Conservation (phyloP, 345 rosid species). For the Citrus hindsii region DNA sequence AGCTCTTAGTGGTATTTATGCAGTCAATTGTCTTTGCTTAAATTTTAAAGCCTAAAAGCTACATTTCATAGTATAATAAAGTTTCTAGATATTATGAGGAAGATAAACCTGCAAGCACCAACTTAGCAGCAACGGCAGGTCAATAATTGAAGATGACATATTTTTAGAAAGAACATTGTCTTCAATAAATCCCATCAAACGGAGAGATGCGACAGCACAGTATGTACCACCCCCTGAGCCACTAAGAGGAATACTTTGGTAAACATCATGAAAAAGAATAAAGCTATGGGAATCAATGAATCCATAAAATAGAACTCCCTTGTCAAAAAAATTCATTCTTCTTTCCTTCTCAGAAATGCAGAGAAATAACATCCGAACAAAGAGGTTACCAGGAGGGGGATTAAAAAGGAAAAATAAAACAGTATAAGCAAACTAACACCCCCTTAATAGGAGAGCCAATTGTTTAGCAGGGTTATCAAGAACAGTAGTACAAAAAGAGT, state of each 20-base stretch:
- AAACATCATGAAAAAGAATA: constrained; percentile 21
- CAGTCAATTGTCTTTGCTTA: not conserved
- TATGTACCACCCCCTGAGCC: constrained; percentile 91
- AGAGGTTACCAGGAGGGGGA: not conserved
- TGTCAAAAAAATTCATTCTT: not conserved
- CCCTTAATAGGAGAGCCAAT: not conserved
- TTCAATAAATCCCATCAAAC: constrained; percentile 75
- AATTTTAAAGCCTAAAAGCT: not conserved
- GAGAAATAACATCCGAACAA: not conserved
- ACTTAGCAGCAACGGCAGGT: constrained; percentile 51
- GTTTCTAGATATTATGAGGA: constrained; percentile 10
- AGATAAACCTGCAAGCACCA: constrained; percentile 73
- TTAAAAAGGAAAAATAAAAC: not conserved
- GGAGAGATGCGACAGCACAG: constrained; percentile 91
- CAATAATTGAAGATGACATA: constrained; percentile 39
- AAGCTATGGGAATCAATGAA: not conserved
- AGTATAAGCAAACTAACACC: not conserved
- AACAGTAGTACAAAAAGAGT: not conserved
- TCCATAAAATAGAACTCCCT: not conserved
- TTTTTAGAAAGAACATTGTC: constrained; percentile 49
- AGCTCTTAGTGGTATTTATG: not conserved
- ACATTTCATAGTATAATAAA: not conserved
- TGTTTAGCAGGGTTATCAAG: not conserved
- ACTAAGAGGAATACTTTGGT: constrained; percentile 43
- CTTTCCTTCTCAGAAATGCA: not conserved